phyloP scores from a whole-genome alignment of 2,329 filamentous ascomycete species.

The Bipolaris sorokiniana region DNA sequence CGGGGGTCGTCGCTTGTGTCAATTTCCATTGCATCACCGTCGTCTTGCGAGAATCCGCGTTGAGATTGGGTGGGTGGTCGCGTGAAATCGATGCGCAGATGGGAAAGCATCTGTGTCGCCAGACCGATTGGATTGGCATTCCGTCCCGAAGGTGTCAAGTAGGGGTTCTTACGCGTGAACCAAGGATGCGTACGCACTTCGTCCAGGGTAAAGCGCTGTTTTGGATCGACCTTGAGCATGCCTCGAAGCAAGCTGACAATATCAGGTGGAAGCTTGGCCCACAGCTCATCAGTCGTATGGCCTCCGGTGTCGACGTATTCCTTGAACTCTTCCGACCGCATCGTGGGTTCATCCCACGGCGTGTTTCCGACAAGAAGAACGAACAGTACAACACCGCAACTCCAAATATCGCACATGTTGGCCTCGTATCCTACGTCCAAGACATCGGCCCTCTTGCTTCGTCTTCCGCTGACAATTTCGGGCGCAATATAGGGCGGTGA shows the following conservation, averaged over 20 bases:
- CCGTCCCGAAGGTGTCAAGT: slow-evolving; percentile 75
- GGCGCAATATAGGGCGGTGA: slow-evolving; percentile 97
- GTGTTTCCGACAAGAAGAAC: slow-evolving; percentile 95
- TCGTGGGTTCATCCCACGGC: slow-evolving; percentile 92
- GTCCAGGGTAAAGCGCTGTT: slow-evolving; percentile 80
- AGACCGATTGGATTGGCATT: slow-evolving; percentile 80
- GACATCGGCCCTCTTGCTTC: slow-evolving; percentile 55
- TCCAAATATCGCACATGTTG: slow-evolving; percentile 93
- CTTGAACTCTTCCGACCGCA: slow-evolving; percentile 85
- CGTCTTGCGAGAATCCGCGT: slow-evolving; percentile 48
- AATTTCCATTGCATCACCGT: slow-evolving; percentile 59
- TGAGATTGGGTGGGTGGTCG: slow-evolving; percentile 65
- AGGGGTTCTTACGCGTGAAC: slow-evolving; percentile 84
- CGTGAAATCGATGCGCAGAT: slow-evolving; percentile 85
- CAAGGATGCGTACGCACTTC: slow-evolving; percentile 91
- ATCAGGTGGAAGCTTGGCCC: slow-evolving; percentile 76
- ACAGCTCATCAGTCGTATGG: slow-evolving; percentile 83
- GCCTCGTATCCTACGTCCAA: slow-evolving; percentile 70
- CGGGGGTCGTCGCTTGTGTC: slow-evolving; percentile 65
- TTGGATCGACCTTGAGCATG: slow-evolving; percentile 84
- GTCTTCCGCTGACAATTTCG: slow-evolving; percentile 71
- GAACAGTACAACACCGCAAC: slow-evolving; percentile 96
- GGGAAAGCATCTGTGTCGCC: slow-evolving; percentile 94
- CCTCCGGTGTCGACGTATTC: slow-evolving; percentile 83
- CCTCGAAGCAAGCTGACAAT: slow-evolving; percentile 84